phyloP scores from a whole-genome alignment of 371 early-diverging fungal genomes.

The Rhizopus stolonifer region DNA sequence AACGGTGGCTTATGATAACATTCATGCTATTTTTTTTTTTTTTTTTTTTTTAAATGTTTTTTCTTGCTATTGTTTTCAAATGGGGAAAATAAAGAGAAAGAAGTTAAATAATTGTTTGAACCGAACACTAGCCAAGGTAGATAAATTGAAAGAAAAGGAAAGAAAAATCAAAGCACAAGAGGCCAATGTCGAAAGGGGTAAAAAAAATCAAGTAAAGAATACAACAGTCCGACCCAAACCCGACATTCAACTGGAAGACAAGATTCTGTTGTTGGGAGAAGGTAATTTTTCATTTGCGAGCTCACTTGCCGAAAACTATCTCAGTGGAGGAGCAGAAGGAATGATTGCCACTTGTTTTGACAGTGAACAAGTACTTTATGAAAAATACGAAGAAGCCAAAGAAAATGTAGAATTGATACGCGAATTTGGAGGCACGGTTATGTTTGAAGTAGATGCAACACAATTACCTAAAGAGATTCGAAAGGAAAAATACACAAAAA shows the following conservation, averaged over 20 bases:
- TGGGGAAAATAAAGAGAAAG: conserved; percentile 25
- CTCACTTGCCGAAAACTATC: conserved; percentile 59
- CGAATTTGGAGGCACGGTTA: conserved; percentile 62
- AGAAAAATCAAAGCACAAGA: conserved; percentile 9
- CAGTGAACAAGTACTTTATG: conserved; percentile 55
- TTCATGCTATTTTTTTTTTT: neutral
- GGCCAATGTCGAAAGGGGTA: conserved; percentile 20
- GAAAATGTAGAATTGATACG: conserved; percentile 64
- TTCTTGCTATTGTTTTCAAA: neutral
- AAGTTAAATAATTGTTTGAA: conserved; percentile 19
- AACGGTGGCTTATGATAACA: neutral
- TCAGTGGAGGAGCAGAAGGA: conserved; percentile 43
- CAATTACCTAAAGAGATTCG: conserved; percentile 61
- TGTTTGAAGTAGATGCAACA: conserved; percentile 85
- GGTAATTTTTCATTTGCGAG: conserved; percentile 90
- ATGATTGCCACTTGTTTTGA: conserved; percentile 83
- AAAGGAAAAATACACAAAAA: conserved; percentile 65
- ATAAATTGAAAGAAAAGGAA: conserved; percentile 9
- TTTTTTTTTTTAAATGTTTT: neutral
- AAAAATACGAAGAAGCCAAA: conserved; percentile 80
- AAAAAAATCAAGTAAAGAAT: conserved; percentile 17
- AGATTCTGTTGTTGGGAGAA: conserved; percentile 70
- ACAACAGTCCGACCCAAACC: conserved; percentile 21
- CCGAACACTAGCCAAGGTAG: conserved; percentile 16
- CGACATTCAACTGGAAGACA: conserved; percentile 47